Evolutionary conservation across 1,284 basidiomycete genomes (phyloP).

Genomic region (Irpex sp.): DNA sequence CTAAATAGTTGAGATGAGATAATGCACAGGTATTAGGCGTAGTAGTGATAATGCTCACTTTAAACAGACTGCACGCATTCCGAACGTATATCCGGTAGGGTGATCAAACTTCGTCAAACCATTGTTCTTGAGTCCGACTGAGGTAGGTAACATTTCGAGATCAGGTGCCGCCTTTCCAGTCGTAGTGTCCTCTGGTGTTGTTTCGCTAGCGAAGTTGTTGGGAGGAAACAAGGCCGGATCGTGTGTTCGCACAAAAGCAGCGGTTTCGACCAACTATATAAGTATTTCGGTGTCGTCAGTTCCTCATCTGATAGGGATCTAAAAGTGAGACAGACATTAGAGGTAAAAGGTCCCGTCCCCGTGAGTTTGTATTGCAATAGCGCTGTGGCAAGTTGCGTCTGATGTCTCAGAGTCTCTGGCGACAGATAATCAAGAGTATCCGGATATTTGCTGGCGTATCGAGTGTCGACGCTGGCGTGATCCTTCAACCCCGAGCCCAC

Average conservation of each 20-base stretch:
- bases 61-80: constrained; percentile 27
- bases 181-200: constrained; percentile 44
- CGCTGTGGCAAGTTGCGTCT: constrained; percentile 31
- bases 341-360: constrained; percentile 44
- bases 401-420: constrained; percentile 33
- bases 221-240: constrained; percentile 48
- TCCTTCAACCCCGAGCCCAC: constrained; percentile 54
- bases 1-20: constrained; percentile 19
- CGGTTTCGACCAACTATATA: constrained; percentile 52
- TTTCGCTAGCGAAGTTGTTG: constrained; percentile 32
- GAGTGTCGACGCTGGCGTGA: constrained; percentile 47
- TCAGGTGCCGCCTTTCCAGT: constrained; percentile 57
- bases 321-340: constrained; percentile 42
- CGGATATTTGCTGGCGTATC: constrained; percentile 49
- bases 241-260: constrained; percentile 53
- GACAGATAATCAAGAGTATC: constrained; percentile 37
- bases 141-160: constrained; percentile 53
- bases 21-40: not conserved
- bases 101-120: constrained; percentile 14
- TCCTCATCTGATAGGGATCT: not conserved
- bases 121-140: constrained; percentile 39
- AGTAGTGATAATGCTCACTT: constrained; percentile 18
- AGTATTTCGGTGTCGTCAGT: not conserved
- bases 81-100: constrained; percentile 23
- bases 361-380: constrained; percentile 40